Evolutionary conservation across 768 basidiomycete species (phyloP), one percentile per base, ranked within the genome.

Genomic region (Mycena alexandri): DNA sequence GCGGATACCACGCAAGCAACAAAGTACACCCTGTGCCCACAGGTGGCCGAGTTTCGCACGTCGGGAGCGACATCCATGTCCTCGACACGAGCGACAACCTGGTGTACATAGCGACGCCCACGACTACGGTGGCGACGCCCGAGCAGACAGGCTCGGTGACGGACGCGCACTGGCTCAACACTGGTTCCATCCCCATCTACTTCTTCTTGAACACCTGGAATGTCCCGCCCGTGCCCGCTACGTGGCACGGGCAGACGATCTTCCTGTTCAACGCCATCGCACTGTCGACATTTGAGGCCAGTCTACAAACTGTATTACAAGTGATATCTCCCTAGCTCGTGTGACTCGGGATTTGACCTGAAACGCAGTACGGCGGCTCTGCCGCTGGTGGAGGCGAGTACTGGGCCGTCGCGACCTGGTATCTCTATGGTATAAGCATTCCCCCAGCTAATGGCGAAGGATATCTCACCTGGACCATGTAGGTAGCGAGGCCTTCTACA

Each of bases 371-470:
- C 65, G 74, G 75, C 12, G 51, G 51, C 5, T 75, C 73, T 19
- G 71, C 63, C 14, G 71, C 73, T 0, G 75, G 75, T 2, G 75
- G 75, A 8, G 74, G 73, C 9, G 52, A 67, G 14, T 75, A 73
- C 54, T 76, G 74, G 74, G 63, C 69, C 24, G 68, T 75, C 22
- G 73, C 72, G n/a, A 61, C 58, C 8, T 76, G 75, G 75, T 75
- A 71, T 42, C n/a, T 34, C 1, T 52, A n/a, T n/a, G n/a, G n/a
- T n/a, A n/a, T n/a, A n/a, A n/a, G n/a, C n/a, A n/a, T n/a, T n/a
- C n/a, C n/a, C n/a, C n/a, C n/a, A n/a, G n/a, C n/a, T n/a, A n/a
- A n/a, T n/a, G n/a, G n/a, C n/a, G n/a, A n/a, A n/a, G n/a, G n/a
- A n/a, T n/a, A n/a, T n/a, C n/a, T n/a, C n/a, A n/a, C n/a, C n/a